Conservation (phyloP, 1,284 basidiomycete genomes). For the Marasmius tenuissimus region DNA sequence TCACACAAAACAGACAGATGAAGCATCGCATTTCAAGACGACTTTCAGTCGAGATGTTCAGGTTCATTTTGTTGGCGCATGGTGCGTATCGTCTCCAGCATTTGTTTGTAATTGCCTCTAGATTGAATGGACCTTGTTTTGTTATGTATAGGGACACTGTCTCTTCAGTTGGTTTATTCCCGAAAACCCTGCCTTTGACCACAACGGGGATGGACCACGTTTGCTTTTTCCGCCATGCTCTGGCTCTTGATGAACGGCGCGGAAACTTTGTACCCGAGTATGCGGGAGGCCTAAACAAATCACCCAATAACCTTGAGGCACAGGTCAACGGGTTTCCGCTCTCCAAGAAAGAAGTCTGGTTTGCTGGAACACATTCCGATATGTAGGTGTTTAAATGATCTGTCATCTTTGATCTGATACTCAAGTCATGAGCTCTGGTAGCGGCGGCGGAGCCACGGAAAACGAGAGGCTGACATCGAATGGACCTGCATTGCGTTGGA, state of each 20-base stretch:
- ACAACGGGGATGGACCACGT: constrained; percentile 20
- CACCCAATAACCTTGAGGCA: no score
- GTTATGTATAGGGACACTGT: constrained; percentile 24
- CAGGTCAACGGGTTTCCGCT: no score
- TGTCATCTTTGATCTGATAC: background rate
- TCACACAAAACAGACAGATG: background rate
- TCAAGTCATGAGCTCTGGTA: no score
- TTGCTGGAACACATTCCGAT: constrained; percentile 9
- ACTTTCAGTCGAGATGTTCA: constrained; percentile 25
- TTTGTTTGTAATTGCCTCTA: background rate
- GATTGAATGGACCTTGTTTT: background rate
- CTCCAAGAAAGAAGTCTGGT: constrained; percentile 6
- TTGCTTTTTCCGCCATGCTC: constrained; percentile 28
- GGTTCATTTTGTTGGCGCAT: constrained; percentile 38
- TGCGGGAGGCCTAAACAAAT: background rate
- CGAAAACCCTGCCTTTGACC: constrained; percentile 19
- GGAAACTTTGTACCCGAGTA: constrained; percentile 38
- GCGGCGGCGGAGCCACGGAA: no score
- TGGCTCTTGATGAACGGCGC: constrained; percentile 35
- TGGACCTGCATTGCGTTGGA: no score
- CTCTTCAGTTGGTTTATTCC: constrained; percentile 23
- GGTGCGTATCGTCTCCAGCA: constrained; percentile 23
- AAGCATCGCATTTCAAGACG: constrained; percentile 21
- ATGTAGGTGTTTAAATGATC: background rate
- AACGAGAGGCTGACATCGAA: no score